Base-by-base conservation (phyloP, 768 basidiomycete genomes). In the Royoungia palumana region DNA sequence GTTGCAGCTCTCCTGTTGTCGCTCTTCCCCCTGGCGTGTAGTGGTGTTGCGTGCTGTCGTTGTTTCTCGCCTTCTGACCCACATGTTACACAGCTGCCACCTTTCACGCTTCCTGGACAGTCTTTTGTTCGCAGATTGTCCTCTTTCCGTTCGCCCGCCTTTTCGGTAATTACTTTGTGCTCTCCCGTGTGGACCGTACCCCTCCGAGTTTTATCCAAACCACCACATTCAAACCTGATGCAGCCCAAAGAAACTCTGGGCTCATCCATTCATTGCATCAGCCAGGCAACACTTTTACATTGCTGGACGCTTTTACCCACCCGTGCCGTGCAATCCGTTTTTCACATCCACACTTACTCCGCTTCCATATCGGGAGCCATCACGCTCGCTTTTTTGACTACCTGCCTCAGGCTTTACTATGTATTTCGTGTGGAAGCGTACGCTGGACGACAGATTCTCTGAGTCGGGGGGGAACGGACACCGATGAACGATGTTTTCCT, bases 41-140 rank as follows among this genome's bases (percentile, higher is more conserved):
- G 51, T 63, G 64, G 55, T 57, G 60, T 65, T 44, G 52, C 58
- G 53, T 50, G 39, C 55, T 44, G 41, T 53, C 54, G 51, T 47
- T 64, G 57, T 65, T 65, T 69, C 51, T 57, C 62, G 49, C 48
- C 46, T 62, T 64, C 64, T 68, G 62, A 70, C 68, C 27, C 22
- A 54, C 55, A 51, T 61, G 44, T 46, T 54, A 56, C 58, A 54
- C 63, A 67, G 62, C 57, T 51, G 50, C 57, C 56, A 36, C 51
- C 57, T 62, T 63, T 54, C 50, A 49, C 56, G 41, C 59, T 54
- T 62, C 44, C 35, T 30, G 55, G 54, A 39, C 59, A 53, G 50
- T 54, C 57, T 46, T 47, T 58, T 59, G 49, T 65, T 63, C 38
- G 51, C 55, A 55, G 57, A 44, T 53, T 60, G 59, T 44, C 57